Evolutionary conservation across 2,329 filamentous ascomycete species (phyloP).

Genomic region (Cordyceps militaris): DNA sequence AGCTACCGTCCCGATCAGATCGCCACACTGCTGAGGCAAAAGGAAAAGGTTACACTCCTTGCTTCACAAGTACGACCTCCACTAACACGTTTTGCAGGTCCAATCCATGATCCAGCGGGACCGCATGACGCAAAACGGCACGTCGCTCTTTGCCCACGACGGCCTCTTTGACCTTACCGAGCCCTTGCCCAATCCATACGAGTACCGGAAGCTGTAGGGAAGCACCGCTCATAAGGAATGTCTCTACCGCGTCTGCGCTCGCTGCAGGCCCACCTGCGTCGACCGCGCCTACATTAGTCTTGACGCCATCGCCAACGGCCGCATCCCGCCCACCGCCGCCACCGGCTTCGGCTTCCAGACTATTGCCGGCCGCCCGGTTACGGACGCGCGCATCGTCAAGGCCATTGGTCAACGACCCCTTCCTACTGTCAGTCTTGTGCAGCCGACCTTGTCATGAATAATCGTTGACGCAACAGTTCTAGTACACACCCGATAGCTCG

Average conservation of each 20-base stretch:
- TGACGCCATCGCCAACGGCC: constrained; percentile 40
- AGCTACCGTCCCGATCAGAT: constrained; percentile 43
- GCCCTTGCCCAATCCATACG: constrained; percentile 14
- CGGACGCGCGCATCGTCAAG: constrained; percentile 31
- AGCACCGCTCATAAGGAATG: constrained; percentile 36
- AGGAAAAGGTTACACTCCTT: constrained; percentile 38
- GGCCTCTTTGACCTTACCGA: constrained; percentile 15
- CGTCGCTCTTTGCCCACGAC: constrained; percentile 18
- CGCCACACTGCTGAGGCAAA: constrained; percentile 40
- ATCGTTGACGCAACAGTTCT: background rate
- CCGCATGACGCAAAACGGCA: constrained; percentile 19
- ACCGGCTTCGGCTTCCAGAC: constrained; percentile 47
- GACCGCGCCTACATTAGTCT: constrained; percentile 44
- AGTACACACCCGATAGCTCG: background rate
- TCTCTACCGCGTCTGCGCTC: constrained; percentile 42
- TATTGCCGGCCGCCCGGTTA: constrained; percentile 35
- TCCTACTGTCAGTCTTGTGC: constrained; percentile 26
- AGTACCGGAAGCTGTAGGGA: constrained; percentile 32
- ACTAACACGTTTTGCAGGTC: constrained; percentile 23
- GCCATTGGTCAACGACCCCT: constrained; percentile 34
- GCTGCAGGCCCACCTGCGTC: constrained; percentile 37
- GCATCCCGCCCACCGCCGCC: constrained; percentile 42
- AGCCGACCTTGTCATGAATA: background rate
- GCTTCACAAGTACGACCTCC: background rate
- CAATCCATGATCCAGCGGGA: constrained; percentile 26